Evolutionary conservation across 139 green algal species (phyloP).

Genomic region (Mesotaenium endlicherianum): DNA sequence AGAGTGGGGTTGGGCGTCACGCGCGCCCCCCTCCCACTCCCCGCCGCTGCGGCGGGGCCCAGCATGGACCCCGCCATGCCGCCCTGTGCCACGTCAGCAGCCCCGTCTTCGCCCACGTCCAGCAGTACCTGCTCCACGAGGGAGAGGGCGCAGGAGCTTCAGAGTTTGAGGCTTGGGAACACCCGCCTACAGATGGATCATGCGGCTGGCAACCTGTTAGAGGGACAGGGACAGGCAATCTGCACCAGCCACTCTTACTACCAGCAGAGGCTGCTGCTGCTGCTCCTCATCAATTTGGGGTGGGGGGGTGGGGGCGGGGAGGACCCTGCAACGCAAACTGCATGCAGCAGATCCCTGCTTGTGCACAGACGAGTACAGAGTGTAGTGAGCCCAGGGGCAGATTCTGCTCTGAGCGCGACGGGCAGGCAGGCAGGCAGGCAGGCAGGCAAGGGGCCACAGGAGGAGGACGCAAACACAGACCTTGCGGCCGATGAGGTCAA

Average conservation of each 20-base stretch:
- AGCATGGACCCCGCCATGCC: neutral
- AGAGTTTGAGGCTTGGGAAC: neutral
- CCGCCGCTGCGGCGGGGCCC: neutral
- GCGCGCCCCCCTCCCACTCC: neutral
- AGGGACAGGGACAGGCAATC: neutral
- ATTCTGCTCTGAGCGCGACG: neutral
- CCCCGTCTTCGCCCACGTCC: neutral
- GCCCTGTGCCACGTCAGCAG: neutral
- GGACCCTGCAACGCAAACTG: neutral
- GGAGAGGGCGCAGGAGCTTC: neutral
- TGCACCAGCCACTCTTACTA: neutral
- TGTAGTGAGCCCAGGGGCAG: too few species aligned
- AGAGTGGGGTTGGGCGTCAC: conserved; percentile 10
- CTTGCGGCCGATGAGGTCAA: conserved; percentile 82
- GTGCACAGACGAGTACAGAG: too few species aligned
- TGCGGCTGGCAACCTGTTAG: neutral
- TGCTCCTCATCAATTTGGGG: neutral
- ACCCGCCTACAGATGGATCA: neutral
- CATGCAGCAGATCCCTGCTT: neutral
- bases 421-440: too few species aligned
- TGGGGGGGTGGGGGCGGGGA: neutral
- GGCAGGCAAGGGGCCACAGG: neutral
- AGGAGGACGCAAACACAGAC: conserved; percentile 35
- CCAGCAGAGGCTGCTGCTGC: neutral
- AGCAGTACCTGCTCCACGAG: neutral